These are phyloP conservation scores for Oryza longistaminata DNA, from an alignment of 176 grass and related monocot species.

Conservation along the genomic window DNA sequence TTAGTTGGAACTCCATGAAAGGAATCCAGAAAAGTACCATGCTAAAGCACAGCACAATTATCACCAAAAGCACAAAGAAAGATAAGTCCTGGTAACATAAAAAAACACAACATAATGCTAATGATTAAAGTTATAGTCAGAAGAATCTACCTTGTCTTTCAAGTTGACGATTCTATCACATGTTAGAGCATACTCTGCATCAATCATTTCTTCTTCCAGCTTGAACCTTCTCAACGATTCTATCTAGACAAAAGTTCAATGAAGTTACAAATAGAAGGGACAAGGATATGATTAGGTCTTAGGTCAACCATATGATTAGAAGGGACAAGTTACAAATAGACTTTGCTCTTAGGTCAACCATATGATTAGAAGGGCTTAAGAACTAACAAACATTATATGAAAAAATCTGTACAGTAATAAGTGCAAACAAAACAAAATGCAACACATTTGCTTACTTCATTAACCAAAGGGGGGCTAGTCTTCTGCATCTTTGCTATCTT, in stretches of 20 bases:
- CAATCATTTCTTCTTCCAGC: conserved; percentile 83
- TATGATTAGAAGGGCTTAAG: neutral
- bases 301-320: neutral
- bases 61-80: neutral
- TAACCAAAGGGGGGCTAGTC: conserved; percentile 45
- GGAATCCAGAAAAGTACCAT: neutral
- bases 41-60: conserved; percentile 21
- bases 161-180: conserved; percentile 80
- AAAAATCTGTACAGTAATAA: neutral
- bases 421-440: neutral
- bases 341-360: neutral
- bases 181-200: conserved; percentile 74
- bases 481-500: conserved; percentile 73
- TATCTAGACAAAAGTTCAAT: conserved; percentile 61
- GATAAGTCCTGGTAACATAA: neutral
- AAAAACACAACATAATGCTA: conserved; percentile 4
- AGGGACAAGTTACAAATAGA: too few relatives aligned
- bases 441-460: conserved; percentile 66
- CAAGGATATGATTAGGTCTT: conserved; percentile 1
- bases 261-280: conserved; percentile 33
- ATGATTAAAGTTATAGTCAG: conserved; percentile 19
- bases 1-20: conserved; percentile 2
- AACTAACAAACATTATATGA: conserved; percentile 6
- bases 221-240: conserved; percentile 80
- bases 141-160: conserved; percentile 78